A percentile compares a stretch with the other conserved stretches of the same genome.
Conservation (phyloP, 768 basidiomycete genomes). For the Mycena floridula region DNA sequence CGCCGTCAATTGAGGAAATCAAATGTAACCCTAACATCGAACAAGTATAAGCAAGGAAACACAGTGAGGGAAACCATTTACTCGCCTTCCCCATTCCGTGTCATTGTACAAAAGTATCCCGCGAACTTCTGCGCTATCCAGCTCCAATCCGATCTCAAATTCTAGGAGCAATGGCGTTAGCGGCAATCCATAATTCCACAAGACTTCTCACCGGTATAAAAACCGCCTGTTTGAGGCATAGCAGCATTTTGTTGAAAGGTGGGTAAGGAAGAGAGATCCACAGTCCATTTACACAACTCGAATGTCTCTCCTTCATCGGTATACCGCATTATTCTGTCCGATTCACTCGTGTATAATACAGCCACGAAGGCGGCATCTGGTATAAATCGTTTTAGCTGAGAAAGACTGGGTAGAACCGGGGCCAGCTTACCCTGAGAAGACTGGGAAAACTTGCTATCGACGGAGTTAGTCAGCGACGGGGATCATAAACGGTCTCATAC, state of each 20-base stretch:
- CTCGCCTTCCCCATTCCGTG: slow-evolving; percentile 76
- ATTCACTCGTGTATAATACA: slow-evolving; percentile 73
- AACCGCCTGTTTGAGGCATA: slow-evolving; percentile 51
- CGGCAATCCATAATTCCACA: not conserved
- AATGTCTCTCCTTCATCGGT: slow-evolving; percentile 77
- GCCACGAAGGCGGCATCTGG: slow-evolving; percentile 77
- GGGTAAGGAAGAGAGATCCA: slow-evolving; percentile 72
- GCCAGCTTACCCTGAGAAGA: slow-evolving; percentile 32
- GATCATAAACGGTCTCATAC: not conserved
- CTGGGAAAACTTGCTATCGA: slow-evolving; percentile 65
- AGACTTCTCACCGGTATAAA: slow-evolving; percentile 63
- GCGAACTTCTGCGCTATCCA: slow-evolving; percentile 84
- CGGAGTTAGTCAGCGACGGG: not conserved
- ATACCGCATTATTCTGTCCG: slow-evolving; percentile 74
- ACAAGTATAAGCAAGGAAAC: slow-evolving; percentile 6
- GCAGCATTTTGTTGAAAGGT: slow-evolving; percentile 69
- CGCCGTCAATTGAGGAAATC: slow-evolving; percentile 38
- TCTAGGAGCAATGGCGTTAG: slow-evolving; percentile 32
- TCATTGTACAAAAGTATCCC: slow-evolving; percentile 71
- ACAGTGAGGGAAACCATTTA: slow-evolving; percentile 15
- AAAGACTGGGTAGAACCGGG: not conserved
- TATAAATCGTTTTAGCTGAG: slow-evolving; percentile 3
- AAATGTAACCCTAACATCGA: slow-evolving; percentile 35
- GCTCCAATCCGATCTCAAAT: slow-evolving; percentile 78
- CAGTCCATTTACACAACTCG: slow-evolving; percentile 84